Percentiles rank a stretch among this genome's conserved stretches.
Conservation (phyloP, 2,329 filamentous ascomycete species). For the Penicillium palitans region DNA sequence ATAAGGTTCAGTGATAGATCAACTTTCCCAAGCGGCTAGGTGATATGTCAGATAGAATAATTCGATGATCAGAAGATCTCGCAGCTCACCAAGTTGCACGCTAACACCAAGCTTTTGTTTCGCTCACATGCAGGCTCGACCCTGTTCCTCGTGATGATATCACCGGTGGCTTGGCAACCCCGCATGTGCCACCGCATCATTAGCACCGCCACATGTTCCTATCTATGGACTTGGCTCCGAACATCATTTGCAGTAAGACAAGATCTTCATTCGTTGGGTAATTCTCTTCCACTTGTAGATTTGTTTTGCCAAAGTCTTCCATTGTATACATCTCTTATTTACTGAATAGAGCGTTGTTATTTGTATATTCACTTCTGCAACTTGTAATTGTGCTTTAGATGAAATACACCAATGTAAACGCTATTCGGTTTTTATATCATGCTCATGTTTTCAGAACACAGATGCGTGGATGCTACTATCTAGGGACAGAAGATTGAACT, state of each 20-base stretch:
- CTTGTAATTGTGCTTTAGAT: no score
- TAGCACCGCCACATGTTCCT: background rate
- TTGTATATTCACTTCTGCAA: background rate
- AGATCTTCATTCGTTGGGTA: background rate
- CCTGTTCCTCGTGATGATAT: conserved; percentile 21
- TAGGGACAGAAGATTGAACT: background rate
- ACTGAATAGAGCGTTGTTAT: background rate
- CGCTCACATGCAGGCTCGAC: background rate
- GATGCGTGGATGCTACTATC: background rate
- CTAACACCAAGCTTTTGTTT: conserved; percentile 2
- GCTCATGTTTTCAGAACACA: background rate
- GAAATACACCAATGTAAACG: no score
- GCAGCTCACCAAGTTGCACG: background rate
- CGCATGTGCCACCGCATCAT: conserved; percentile 11
- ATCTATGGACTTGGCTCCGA: background rate
- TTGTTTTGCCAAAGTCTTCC: accelerated
- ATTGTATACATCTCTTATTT: background rate
- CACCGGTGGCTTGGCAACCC: conserved; percentile 21
- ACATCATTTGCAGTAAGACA: background rate
- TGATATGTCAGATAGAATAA: background rate
- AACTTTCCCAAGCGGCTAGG: background rate
- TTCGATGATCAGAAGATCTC: background rate
- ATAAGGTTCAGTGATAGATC: conserved; percentile 18
- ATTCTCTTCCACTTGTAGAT: background rate
- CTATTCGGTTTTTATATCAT: no score